Conservation (phyloP, 2,329 filamentous ascomycete species). For the Hawksworthiomyces lignivorus region DNA sequence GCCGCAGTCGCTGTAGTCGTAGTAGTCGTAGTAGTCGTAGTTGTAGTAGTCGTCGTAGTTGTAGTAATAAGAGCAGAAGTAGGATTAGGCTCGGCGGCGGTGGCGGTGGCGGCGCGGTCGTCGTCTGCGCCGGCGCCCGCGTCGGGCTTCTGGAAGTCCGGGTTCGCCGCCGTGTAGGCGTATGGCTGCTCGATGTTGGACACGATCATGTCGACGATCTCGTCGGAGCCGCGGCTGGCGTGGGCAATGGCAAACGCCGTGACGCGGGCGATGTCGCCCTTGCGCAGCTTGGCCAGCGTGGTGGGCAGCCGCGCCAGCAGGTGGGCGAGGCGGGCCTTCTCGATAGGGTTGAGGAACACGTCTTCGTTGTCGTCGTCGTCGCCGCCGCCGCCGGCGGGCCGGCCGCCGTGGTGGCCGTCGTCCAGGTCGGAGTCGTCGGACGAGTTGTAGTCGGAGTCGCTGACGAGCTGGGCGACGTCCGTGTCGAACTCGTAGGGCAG, state of each 20-base stretch:
- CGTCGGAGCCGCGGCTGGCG: constrained; percentile 74
- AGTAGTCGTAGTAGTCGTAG: constrained; percentile 26
- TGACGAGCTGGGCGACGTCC: constrained; percentile 68
- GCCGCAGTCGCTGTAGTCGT: constrained; percentile 24
- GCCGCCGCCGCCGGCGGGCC: constrained; percentile 31
- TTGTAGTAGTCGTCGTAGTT: constrained; percentile 18
- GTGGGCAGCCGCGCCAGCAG: constrained; percentile 76
- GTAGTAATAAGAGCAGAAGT: too few relatives aligned
- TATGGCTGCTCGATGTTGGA: constrained; percentile 75
- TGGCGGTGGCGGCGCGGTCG: constrained; percentile 27
- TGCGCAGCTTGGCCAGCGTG: constrained; percentile 63
- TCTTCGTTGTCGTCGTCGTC: constrained; percentile 33
- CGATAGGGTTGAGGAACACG: constrained; percentile 70
- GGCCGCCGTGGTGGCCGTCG: constrained; percentile 58
- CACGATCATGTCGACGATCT: constrained; percentile 84
- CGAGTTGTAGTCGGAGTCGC: constrained; percentile 78
- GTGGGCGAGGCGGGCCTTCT: constrained; percentile 77
- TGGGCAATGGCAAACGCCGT: constrained; percentile 86
- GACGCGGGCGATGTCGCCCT: constrained; percentile 78
- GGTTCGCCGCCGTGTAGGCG: constrained; percentile 63
- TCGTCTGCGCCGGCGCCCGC: constrained; percentile 30
- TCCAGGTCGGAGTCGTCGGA: constrained; percentile 73
- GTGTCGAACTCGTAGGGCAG: constrained; percentile 79
- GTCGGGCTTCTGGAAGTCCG: constrained; percentile 37
- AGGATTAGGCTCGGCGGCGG: too few relatives aligned